Conservation (phyloP, 371 early-diverging fungal species). For the Vittaforma corneae region DNA sequence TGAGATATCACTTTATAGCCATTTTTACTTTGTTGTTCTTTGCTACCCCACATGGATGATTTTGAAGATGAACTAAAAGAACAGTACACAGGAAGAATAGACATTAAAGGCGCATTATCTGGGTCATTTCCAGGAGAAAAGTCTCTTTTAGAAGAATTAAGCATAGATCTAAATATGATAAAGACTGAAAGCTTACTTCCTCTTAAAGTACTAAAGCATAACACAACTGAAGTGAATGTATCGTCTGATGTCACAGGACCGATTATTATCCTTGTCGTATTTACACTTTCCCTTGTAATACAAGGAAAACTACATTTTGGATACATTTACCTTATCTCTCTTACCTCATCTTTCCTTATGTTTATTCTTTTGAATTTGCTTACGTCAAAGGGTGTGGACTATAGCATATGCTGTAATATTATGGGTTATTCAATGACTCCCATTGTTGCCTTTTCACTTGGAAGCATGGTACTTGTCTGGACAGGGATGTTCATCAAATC, state of each 20-base stretch:
- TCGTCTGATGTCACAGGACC: conserved; percentile 54
- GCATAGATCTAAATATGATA: conserved; percentile 54
- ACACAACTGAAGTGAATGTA: neutral
- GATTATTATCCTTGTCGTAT: conserved; percentile 47
- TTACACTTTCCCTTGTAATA: conserved; percentile 42
- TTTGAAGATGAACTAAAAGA: too few species aligned
- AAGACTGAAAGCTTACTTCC: conserved; percentile 35
- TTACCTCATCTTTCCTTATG: conserved; percentile 41
- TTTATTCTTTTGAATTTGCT: conserved; percentile 48
- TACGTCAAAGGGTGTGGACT: conserved; percentile 16
- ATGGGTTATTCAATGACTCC: conserved; percentile 59
- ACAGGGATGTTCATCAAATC: conserved; percentile 12
- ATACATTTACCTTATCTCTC: conserved; percentile 55
- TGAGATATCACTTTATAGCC: too few species aligned
- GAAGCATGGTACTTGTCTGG: conserved; percentile 27
- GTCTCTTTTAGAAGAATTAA: conserved; percentile 57
- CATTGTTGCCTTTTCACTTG: conserved; percentile 40
- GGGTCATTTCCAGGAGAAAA: conserved; percentile 47
- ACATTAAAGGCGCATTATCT: conserved; percentile 47
- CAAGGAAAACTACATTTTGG: conserved; percentile 57
- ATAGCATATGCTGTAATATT: conserved; percentile 37
- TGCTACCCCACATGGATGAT: too few species aligned
- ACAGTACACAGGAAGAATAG: conserved; percentile 2
- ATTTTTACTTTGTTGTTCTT: too few species aligned
- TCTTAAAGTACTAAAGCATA: conserved; percentile 34